A percentile compares a stretch with the other conserved stretches of the same genome.
Conservation (phyloP, 441 rosid species). For the Melastoma candidum region DNA sequence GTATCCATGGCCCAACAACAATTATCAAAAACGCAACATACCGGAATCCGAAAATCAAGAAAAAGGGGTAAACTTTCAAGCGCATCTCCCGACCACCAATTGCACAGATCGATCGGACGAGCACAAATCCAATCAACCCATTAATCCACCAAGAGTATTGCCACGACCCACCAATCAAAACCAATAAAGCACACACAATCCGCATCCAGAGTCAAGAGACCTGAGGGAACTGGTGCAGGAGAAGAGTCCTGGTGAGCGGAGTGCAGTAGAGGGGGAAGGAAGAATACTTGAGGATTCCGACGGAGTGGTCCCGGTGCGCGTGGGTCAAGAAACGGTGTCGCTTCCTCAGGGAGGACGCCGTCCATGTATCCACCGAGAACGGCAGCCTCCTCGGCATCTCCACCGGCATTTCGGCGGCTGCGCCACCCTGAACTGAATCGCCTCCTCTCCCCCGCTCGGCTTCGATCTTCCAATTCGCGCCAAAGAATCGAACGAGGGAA, state of each 20-base stretch:
- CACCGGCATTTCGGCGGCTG: slow-evolving; percentile 29
- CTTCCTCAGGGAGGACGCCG: slow-evolving; percentile 41
- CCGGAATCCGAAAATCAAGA: no score
- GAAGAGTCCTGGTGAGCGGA: slow-evolving; percentile 48
- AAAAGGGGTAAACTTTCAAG: no score
- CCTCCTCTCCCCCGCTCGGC: no score
- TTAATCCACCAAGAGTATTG: neutral
- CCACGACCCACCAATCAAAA: neutral
- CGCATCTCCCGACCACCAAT: no score
- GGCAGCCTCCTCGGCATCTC: slow-evolving; percentile 88
- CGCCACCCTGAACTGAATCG: no score
- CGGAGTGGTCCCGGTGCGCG: slow-evolving; percentile 73
- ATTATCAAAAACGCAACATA: no score
- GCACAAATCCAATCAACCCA: neutral
- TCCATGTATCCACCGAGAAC: slow-evolving; percentile 78
- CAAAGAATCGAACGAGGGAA: no score
- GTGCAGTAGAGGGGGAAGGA: slow-evolving; percentile 62
- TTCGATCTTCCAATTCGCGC: no score
- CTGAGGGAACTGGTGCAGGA: slow-evolving; percentile 48
- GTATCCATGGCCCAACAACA: no score
- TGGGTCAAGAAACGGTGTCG: slow-evolving; percentile 76
- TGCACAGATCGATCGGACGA: no score
- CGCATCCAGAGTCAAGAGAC: slow-evolving; percentile 12
- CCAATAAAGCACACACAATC: neutral
- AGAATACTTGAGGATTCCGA: slow-evolving; percentile 43